Conservation (phyloP, 331 rosid species). For the Malus hybrid region DNA sequence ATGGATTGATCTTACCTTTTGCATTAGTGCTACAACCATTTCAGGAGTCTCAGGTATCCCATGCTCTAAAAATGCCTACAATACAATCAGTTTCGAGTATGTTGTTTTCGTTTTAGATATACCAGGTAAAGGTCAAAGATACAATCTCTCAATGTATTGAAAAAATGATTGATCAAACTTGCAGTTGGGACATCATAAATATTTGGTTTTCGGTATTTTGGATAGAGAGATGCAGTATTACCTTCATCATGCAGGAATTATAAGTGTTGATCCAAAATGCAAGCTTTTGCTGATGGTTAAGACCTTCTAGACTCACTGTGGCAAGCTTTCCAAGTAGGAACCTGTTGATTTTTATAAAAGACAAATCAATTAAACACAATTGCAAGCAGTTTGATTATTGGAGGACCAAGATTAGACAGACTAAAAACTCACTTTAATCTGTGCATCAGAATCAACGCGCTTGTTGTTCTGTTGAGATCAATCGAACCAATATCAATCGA, state of each 20-base stretch:
- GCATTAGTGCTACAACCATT: slow-evolving; percentile 87
- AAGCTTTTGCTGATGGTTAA: slow-evolving; percentile 85
- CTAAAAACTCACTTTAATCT: slow-evolving; percentile 62
- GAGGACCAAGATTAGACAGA: background rate
- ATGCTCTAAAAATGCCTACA: slow-evolving; percentile 73
- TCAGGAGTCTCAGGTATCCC: slow-evolving; percentile 92
- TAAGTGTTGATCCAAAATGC: slow-evolving; percentile 95
- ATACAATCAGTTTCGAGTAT: slow-evolving; percentile 10
- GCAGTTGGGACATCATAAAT: background rate
- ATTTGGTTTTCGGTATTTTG: background rate
- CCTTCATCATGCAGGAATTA: slow-evolving; percentile 87
- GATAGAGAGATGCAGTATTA: slow-evolving; percentile 28
- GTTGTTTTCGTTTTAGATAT: background rate
- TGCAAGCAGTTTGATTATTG: slow-evolving; percentile 5
- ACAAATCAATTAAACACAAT: background rate
- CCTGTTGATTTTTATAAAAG: slow-evolving; percentile 28
- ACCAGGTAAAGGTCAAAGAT: background rate
- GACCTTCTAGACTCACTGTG: slow-evolving; percentile 69
- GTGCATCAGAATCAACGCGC: slow-evolving; percentile 52
- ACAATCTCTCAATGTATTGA: background rate
- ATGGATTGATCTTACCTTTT: slow-evolving; percentile 51
- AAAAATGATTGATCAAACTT: background rate
- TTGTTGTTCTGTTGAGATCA: slow-evolving; percentile 58
- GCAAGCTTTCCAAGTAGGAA: slow-evolving; percentile 69
- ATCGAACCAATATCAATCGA: slow-evolving; percentile 51